These are phyloP conservation scores for Casuarina cunninghamiana DNA, from an alignment of 306 rosid genomes.

Conservation along the genomic window DNA sequence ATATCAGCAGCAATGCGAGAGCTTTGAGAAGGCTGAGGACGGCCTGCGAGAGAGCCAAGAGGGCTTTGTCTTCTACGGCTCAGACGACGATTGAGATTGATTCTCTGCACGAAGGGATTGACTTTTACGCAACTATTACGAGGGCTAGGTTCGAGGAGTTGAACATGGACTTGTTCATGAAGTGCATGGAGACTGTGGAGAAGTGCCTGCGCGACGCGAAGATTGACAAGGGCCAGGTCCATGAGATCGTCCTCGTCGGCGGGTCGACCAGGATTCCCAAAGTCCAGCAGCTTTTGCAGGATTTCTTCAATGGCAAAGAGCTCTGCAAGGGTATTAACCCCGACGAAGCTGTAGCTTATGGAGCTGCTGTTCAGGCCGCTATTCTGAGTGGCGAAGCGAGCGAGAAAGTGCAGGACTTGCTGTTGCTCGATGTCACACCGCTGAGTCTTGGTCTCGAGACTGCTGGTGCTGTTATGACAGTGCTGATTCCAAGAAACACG, in stretches of 20 bases:
- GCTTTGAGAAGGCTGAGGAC: conserved; percentile 80
- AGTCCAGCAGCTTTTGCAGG: conserved; percentile 72
- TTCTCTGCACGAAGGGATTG: conserved; percentile 76
- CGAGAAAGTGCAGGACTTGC: conserved; percentile 69
- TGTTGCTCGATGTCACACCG: conserved; percentile 77
- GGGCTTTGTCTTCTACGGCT: conserved; percentile 61
- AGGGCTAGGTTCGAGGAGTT: conserved; percentile 83
- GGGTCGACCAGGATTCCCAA: conserved; percentile 82
- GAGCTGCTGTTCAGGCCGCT: conserved; percentile 89
- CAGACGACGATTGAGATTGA: conserved; percentile 78
- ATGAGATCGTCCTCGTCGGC: conserved; percentile 81
- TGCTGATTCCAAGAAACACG: conserved; percentile 72
- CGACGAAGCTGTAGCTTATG: conserved; percentile 84
- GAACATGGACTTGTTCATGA: conserved; percentile 77
- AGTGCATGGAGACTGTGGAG: conserved; percentile 86
- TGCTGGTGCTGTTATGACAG: conserved; percentile 85
- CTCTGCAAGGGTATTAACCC: conserved; percentile 88
- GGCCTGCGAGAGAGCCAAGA: conserved; percentile 74
- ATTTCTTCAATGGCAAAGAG: conserved; percentile 80
- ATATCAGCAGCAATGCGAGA: conserved; percentile 64
- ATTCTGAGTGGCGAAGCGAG: conserved; percentile 72
- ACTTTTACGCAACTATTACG: conserved; percentile 68
- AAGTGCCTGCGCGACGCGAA: conserved; percentile 75
- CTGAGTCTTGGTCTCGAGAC: conserved; percentile 74
- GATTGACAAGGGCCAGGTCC: conserved; percentile 56